Base-by-base conservation (phyloP, 306 rosid species). In the Dryas drummondii region DNA sequence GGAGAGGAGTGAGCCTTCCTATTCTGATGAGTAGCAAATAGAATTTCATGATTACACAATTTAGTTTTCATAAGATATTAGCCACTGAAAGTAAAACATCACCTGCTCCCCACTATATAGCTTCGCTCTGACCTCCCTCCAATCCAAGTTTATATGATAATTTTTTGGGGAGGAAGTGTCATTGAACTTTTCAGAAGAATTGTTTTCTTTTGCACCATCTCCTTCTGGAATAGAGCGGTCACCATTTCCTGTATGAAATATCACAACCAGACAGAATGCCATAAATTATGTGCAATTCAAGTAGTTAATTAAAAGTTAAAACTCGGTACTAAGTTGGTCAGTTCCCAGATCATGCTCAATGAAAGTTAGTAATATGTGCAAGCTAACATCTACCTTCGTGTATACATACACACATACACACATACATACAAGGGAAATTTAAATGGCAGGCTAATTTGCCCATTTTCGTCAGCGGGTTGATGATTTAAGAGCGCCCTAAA, bases 41-140 rank as follows among this genome's bases (percentile, higher is more conserved):
- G n/a, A 16, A 57, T 66, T 10, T 27, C 13, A 59, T 14, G 4
- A 54, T 9, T 53, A 53, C 49, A 32, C 32, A 53, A 8, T 64
- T 72, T 55, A 53, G 73, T 48, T 79, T 66, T 15, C 6, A 44
- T 56, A 63, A 74, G 26, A 49, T 56, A 67, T 47, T 50, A 73
- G 26, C 76, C 58, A 59, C 15, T 67, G 51, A 78, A 81, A 80
- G 45, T 52, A 82, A 76, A 47, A 67, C 53, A 78, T 84, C 74
- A 96, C 99, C 99, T 86, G 93, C 88, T 90, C 97, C 53, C 80
- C 84, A n/a, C 78, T 74, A 63, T 81, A 89, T 42, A 96, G 85
- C 83, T 87, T 89, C 37, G 99, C 99, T 84, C 99, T 89, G 88
- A 96, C 91, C 71, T 92, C 97, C 48, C 99, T 90, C 99, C 98